Base-by-base conservation (phyloP, 208 protist species). In the Trypanosoma theileri region DNA sequence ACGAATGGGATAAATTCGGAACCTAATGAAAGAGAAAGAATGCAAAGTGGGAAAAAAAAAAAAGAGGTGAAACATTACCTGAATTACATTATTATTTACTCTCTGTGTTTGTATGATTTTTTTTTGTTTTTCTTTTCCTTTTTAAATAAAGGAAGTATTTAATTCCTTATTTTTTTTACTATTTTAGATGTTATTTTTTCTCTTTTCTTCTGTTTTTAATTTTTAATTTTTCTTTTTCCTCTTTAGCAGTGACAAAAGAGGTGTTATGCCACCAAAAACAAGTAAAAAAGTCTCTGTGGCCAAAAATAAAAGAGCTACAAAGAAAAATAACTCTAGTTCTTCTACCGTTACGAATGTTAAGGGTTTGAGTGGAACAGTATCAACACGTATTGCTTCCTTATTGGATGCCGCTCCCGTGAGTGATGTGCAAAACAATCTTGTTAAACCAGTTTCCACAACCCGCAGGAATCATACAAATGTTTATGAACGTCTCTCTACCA, bases 401-500 rank as follows among this genome's bases (percentile, higher is more conserved):
- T 7, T 68, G 16, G 11, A 16, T 6, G 63, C 53, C 10, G 8
- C 19, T 60, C 63, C 63, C 11, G 4, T 68, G 9, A 40, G 62
- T 48, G 42, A 21, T 56, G 9, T 31, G 9, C 9, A 41, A 19
- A 19, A 42, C n/a, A 0, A 12, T 13, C 9, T 26, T 35, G 13
- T 11, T 22, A 41, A 45, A 16, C 22, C 46, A 24, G 12, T 3
- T 48, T 10, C 55, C 19, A 16, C 16, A 21, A 19, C 68, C 17
- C 40, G n/a, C 22, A 31, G 21, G 8, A 45, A 28, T 0, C 24
- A 19, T 55, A 42, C 63, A 17, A 35, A 26, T 63, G n/a, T n/a
- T 51, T 35, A 45, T 55, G 11, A 63, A 45, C 68, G 68, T 35
- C 69, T 95, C 19, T 78, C 90, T 12, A 71, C 68, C 16, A 66